Evolutionary conservation across 2,329 filamentous ascomycete genomes (phyloP).

Genomic region (Sphaerostilbella broomeana): DNA sequence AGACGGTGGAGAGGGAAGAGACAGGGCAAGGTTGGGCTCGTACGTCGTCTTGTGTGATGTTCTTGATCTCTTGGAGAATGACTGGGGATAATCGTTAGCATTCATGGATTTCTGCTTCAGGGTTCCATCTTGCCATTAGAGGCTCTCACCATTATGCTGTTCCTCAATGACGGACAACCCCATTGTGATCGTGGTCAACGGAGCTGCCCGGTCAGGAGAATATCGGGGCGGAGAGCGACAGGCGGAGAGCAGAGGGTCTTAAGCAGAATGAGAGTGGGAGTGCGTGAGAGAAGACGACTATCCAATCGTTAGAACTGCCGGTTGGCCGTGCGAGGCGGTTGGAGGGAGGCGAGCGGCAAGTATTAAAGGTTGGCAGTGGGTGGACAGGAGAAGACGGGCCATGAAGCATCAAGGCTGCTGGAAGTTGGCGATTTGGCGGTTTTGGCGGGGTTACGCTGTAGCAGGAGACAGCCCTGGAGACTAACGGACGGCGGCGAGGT

Average conservation of each 20-base stretch:
- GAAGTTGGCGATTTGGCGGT: conserved; percentile 1
- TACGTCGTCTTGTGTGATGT: conserved; percentile 77
- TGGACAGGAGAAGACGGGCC: conserved; percentile 1
- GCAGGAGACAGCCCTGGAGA: too few species aligned
- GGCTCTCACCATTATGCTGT: conserved; percentile 51
- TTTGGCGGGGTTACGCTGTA: conserved; percentile 13
- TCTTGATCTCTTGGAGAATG: conserved; percentile 51
- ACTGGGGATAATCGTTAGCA: conserved; percentile 23
- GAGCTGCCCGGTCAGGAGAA: conserved; percentile 11
- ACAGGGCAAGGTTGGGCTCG: conserved; percentile 23
- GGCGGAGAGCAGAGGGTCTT: too few species aligned
- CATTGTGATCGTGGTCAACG: conserved; percentile 50
- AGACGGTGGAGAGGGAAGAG: conserved; percentile 3
- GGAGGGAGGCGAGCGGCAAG: not conserved
- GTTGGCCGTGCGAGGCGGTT: not conserved
- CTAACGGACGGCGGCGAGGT: not conserved
- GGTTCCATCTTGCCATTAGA: not conserved
- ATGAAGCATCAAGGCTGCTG: conserved; percentile 15
- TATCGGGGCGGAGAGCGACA: conserved; percentile 1
- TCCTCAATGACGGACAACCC: conserved; percentile 77
- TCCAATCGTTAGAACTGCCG: too few species aligned
- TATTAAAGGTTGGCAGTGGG: not conserved
- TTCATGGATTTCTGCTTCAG: not conserved
- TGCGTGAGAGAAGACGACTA: too few species aligned
- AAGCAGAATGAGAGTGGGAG: too few species aligned